Evolutionary conservation across 2,329 filamentous ascomycete genomes (phyloP).

Genomic region (Exserohilum turcica): DNA sequence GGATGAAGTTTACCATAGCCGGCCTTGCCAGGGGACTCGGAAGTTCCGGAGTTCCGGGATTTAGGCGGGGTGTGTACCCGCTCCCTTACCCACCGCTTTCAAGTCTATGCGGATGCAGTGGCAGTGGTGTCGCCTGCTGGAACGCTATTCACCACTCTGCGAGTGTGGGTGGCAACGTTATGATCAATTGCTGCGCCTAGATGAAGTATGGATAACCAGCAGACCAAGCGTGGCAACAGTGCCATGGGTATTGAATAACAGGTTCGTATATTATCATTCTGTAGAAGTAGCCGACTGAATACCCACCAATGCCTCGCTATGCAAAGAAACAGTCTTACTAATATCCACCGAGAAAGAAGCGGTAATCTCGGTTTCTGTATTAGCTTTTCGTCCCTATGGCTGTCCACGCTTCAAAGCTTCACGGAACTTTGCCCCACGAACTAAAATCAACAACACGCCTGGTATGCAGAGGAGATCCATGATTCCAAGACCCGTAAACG

Average conservation of each 20-base stretch:
- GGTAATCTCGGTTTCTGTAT: not conserved
- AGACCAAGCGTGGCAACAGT: not conserved
- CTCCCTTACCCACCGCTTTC: too few species aligned
- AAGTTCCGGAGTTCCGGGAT: slow-evolving; percentile 8
- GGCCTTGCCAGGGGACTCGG: slow-evolving; percentile 5
- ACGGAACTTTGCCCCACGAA: slow-evolving; percentile 29
- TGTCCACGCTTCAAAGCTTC: slow-evolving; percentile 24
- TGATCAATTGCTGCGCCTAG: not conserved
- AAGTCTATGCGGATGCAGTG: too few species aligned
- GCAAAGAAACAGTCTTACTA: slow-evolving; percentile 5
- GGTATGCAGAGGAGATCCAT: slow-evolving; percentile 40
- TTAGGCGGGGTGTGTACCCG: too few species aligned
- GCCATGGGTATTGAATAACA: not conserved
- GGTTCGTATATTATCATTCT: not conserved
- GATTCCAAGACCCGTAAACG: slow-evolving; percentile 48
- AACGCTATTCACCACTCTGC: not conserved
- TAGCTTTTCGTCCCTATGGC: slow-evolving; percentile 10
- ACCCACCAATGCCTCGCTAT: slow-evolving; percentile 22
- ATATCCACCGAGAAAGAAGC: not conserved
- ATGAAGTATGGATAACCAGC: not conserved
- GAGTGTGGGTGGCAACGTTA: not conserved
- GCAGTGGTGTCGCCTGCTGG: not conserved
- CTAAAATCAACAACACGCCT: slow-evolving; percentile 28
- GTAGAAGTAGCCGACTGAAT: not conserved
- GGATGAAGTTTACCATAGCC: not conserved